Conservation (phyloP, 208 protist genomes). For the Acanthamoeba triangularis region DNA sequence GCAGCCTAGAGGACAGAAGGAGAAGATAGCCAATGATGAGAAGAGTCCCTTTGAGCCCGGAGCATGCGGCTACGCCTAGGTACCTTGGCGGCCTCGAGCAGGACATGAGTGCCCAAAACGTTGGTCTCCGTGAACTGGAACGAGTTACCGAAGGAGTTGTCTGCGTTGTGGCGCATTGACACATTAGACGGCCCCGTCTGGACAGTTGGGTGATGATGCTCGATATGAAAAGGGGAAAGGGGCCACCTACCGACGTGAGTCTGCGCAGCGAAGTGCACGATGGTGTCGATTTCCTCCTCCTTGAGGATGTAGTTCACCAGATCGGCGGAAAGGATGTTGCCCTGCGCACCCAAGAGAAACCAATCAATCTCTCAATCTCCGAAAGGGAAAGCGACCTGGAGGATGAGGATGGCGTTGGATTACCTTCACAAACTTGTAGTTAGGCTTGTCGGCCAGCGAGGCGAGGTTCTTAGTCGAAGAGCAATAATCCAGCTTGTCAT, state of each 20-base stretch:
- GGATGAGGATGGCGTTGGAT: neutral
- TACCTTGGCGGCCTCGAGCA: constrained; percentile 92
- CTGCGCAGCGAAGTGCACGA: constrained; percentile 97
- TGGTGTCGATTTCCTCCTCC: constrained; percentile 94
- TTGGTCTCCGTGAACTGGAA: constrained; percentile 96
- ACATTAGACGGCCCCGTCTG: neutral
- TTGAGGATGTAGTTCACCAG: constrained; percentile 91
- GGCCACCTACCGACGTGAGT: constrained; percentile 92
- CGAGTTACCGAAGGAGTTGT: constrained; percentile 96
- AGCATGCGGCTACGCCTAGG: neutral
- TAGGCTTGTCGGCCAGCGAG: constrained; percentile 78
- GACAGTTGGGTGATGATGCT: no score
- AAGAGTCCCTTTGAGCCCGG: no score
- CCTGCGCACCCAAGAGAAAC: no score
- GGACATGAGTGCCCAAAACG: constrained; percentile 96
- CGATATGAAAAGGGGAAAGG: no score
- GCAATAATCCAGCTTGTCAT: constrained; percentile 96
- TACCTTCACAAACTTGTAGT: constrained; percentile 93
- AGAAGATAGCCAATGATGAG: neutral
- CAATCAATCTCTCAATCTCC: no score
- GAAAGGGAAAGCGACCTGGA: neutral
- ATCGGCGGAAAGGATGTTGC: constrained; percentile 91
- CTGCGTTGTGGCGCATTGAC: constrained; percentile 21
- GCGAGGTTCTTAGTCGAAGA: constrained; percentile 89
- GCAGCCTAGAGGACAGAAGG: neutral